Evolutionary conservation across 805 yeast species (phyloP).

Genomic region (Huiozyma naganishii): DNA sequence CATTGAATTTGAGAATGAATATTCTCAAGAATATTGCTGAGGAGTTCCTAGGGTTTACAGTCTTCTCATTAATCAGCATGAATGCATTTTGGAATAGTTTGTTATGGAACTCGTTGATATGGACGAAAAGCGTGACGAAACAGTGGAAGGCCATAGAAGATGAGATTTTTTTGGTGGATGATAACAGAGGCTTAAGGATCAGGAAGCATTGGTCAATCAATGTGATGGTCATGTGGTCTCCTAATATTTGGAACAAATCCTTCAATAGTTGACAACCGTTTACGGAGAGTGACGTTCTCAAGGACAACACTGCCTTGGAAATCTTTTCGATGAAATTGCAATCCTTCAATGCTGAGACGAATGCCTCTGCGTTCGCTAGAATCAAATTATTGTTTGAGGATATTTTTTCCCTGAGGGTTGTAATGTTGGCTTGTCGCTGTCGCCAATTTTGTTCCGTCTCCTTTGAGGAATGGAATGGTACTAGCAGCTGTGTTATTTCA

Average conservation of each 20-base stretch:
- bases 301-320: constrained; percentile 53
- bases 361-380: constrained; percentile 28
- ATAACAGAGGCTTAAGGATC: constrained; percentile 25
- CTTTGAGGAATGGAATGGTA: constrained; percentile 46
- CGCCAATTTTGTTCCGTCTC: constrained; percentile 90
- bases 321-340: constrained; percentile 48
- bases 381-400: constrained; percentile 48
- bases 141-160: constrained; percentile 29
- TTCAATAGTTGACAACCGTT: constrained; percentile 69
- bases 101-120: constrained; percentile 39
- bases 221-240: constrained; percentile 20
- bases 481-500: constrained; percentile 20
- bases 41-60: constrained; percentile 56
- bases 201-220: constrained; percentile 28
- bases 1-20: constrained; percentile 40
- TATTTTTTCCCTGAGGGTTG: constrained; percentile 39
- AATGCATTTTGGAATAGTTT: constrained; percentile 42
- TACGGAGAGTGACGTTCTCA: constrained; percentile 73
- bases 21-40: constrained; percentile 64
- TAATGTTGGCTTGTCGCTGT: constrained; percentile 50
- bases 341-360: constrained; percentile 25
- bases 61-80: constrained; percentile 54
- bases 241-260: constrained; percentile 36
- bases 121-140: constrained; percentile 40
- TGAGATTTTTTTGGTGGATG: constrained; percentile 32